Conservation (phyloP, 2,329 filamentous ascomycete genomes). For the Trichoderma atroviride region DNA sequence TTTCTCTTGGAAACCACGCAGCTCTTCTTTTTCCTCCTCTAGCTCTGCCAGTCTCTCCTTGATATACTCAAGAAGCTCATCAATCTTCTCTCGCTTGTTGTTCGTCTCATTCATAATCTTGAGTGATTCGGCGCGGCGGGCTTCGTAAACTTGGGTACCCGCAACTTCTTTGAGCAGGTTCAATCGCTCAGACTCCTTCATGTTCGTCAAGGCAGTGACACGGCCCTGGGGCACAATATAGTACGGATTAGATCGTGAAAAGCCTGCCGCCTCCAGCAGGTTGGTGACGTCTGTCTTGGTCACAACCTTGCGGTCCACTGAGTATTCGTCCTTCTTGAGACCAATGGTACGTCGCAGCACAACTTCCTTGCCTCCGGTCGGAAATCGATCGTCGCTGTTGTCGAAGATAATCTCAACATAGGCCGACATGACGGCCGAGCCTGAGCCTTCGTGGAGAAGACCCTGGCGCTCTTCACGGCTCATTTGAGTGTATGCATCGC, state of each 20-base stretch:
- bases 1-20: slow-evolving; percentile 91
- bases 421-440: slow-evolving; percentile 97
- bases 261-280: slow-evolving; percentile 91
- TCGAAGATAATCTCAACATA: slow-evolving; percentile 99
- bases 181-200: slow-evolving; percentile 93
- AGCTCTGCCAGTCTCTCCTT: slow-evolving; percentile 85
- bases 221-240: slow-evolving; percentile 98
- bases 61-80: slow-evolving; percentile 88
- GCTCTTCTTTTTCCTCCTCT: slow-evolving; percentile 95
- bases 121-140: slow-evolving; percentile 83
- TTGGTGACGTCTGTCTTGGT: slow-evolving; percentile 95
- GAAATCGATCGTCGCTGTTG: slow-evolving; percentile 94
- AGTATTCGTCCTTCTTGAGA: slow-evolving; percentile 98
- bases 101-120: slow-evolving; percentile 98
- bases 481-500: slow-evolving; percentile 96
- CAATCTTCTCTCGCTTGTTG: slow-evolving; percentile 92
- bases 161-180: slow-evolving; percentile 96
- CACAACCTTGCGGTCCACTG: slow-evolving; percentile 93
- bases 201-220: slow-evolving; percentile 94
- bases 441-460: slow-evolving; percentile 95
- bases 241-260: slow-evolving; percentile 96
- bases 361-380: slow-evolving; percentile 87
- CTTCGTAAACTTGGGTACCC: slow-evolving; percentile 95
- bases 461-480: slow-evolving; percentile 93
- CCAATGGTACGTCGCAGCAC: slow-evolving; percentile 92